phyloP scores from a whole-genome alignment of 306 rosid genomes.

The Astragalus glycyphyllos region DNA sequence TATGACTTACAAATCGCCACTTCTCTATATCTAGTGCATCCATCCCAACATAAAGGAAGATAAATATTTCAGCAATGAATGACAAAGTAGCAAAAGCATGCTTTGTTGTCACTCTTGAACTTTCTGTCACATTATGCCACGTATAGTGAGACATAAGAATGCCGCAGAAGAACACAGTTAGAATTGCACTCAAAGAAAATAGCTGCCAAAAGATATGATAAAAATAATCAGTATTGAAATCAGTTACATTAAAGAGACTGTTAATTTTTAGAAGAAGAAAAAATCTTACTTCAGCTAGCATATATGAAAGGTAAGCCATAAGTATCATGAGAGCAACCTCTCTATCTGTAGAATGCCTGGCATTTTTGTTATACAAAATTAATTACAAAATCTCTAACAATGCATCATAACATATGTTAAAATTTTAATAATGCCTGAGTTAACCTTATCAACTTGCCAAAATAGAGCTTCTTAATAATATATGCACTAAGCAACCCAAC shows the following conservation, averaged over 20 bases:
- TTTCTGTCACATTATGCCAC: slow-evolving; percentile 98
- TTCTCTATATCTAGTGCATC: slow-evolving; percentile 96
- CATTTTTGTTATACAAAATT: slow-evolving; percentile 16
- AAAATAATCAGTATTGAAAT: slow-evolving; percentile 17
- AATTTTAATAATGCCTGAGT: not conserved
- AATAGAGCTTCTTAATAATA: slow-evolving; percentile 78
- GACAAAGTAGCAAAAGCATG: slow-evolving; percentile 94
- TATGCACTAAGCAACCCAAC: slow-evolving; percentile 87
- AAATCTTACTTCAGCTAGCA: slow-evolving; percentile 82
- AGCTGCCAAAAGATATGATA: slow-evolving; percentile 62
- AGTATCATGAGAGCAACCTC: slow-evolving; percentile 98
- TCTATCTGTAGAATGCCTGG: slow-evolving; percentile 91
- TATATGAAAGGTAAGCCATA: slow-evolving; percentile 96
- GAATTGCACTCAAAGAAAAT: slow-evolving; percentile 86
- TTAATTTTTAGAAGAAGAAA: slow-evolving; percentile 2
- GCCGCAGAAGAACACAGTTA: slow-evolving; percentile 97
- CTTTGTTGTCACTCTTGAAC: slow-evolving; percentile 97
- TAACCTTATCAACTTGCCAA: slow-evolving; percentile 76
- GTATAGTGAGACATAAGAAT: slow-evolving; percentile 99
- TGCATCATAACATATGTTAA: slow-evolving; percentile 8
- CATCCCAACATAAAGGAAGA: slow-evolving; percentile 98
- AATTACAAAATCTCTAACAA: slow-evolving; percentile 29
- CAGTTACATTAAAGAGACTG: slow-evolving; percentile 4
- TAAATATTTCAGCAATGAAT: slow-evolving; percentile 86
- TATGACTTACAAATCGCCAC: slow-evolving; percentile 82